Evolutionary conservation across 805 yeast genomes (phyloP), one percentile per base, ranked within the genome.

Genomic region (Metschnikowia henanensis): DNA sequence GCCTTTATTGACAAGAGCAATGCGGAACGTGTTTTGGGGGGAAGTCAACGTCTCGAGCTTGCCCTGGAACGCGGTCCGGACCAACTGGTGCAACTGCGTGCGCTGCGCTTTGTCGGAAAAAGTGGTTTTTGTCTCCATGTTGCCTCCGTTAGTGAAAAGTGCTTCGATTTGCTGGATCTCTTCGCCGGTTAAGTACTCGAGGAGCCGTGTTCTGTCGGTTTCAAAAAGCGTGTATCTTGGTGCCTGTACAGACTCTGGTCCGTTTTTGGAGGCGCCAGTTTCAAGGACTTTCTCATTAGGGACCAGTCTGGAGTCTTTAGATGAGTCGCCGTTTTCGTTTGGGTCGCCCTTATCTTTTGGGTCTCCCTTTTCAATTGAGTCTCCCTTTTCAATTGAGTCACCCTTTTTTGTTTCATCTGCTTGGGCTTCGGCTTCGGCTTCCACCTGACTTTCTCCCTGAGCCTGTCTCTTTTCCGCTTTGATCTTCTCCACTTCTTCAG

Each of bases 11-110:
- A 80, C 75, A 37, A 82, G 63, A 0, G 83, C 79, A 43, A 91
- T 73, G 41, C 76, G 75, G 56, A 91, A 83, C 1, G 80, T 75
- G 58, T 88, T 85, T 18, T 72, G 72, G 1, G 76, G 75, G 0
- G 91, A 78, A 0, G 98, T 94, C 36, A 80, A 75, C 5, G 96
- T 80, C 46, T 94, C 98, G 30, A 94, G 65, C 51, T 76, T 81
- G 20, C 85, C 81, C 35, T 80, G 74, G 62, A 89, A 94, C 0
- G 87, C 84, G 43, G 72, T 77, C 53, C 97, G 76, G 32, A 91
- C 59, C 31, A 89, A 67, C 51, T 82, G 84, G 64, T 94, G 99
- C 41, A 94, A 70, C 48, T 76, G 70, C 0, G 95, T 87, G 54
- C 99, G 79, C n/a, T 64, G 70, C 12, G 76, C 73, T 58, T 94